Conservation (phyloP, 257 asterid species). For the Solanum clarkiae region DNA sequence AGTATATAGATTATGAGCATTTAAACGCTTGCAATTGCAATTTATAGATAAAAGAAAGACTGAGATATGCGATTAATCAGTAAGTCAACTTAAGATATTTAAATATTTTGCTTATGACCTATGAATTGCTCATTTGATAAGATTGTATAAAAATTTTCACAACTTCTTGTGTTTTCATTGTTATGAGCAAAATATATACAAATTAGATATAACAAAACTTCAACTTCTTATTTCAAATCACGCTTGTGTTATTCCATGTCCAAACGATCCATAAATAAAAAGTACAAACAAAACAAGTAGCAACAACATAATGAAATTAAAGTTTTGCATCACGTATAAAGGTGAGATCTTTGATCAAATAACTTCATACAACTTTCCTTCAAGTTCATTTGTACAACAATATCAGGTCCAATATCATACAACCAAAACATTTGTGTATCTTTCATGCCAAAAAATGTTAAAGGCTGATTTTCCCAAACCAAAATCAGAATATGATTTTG, state of each 20-base stretch:
- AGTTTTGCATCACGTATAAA: background rate
- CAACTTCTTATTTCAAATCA: background rate
- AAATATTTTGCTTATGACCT: too few species aligned
- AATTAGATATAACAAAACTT: too few species aligned
- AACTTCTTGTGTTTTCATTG: too few species aligned
- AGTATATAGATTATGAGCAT: too few species aligned
- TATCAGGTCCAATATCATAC: background rate
- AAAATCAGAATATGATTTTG: background rate
- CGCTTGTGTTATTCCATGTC: background rate
- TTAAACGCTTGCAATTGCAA: too few species aligned
- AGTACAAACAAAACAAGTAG: background rate
- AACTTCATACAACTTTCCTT: background rate
- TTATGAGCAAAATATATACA: too few species aligned
- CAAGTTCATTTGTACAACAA: background rate
- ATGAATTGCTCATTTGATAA: too few species aligned
- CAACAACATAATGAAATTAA: background rate
- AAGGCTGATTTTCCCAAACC: constrained; percentile 1
- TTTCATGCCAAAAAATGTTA: background rate
- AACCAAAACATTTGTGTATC: background rate
- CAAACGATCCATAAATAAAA: background rate
- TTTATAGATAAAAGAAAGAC: too few species aligned
- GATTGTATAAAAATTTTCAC: too few species aligned
- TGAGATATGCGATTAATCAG: too few species aligned
- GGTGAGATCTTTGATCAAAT: background rate
- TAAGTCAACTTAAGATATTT: too few species aligned